Base-by-base conservation (phyloP, 176 grass and related monocot genomes). In the Calamus simplicifolius region DNA sequence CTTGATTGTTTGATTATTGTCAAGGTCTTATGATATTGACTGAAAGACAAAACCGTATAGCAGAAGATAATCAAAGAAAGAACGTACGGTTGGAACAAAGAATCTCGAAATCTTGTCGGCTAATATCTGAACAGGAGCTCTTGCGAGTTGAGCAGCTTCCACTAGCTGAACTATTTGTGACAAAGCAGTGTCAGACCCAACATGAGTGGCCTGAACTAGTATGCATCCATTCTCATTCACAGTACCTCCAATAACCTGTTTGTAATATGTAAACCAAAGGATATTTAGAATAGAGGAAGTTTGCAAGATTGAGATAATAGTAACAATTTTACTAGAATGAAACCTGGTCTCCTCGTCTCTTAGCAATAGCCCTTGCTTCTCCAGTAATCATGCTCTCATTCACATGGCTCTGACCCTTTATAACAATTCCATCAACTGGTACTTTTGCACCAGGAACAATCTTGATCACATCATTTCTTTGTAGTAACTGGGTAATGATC, bases 351-450 rank as follows among this genome's bases (percentile, higher is more conserved):
- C 93, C 93, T 51, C 79, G 79, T 79, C 78, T 85, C 81, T 98
- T 98, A 62, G 93, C 48, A 76, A 98, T 89, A 54, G 93, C 72
- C 62, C 76, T 98, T 52, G 87, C 79, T 79, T 98, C 93, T 61
- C 93, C 93, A 70, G 93, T 98, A 71, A 98, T 92, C 93, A 98
- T 98, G 83, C 93, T 98, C 73, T 98, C 93, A 28, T 98, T 98
- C 54, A 98, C 93, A 83, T 98, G 88, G 62, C 87, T 98, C 69
- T 85, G 84, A 51, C 93, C 93, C 71, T 82, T 92, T 57, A 98
- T 69, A 60, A 98, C 93, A 53, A 92, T 61, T 5, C 93, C 93
- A 79, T 98, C 93, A 69, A 92, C 87, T 64, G 93, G 93, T 19
- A 98, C 93, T 73, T 98, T 98, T 68, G 74, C 75, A 72, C 93